A percentile compares a stretch with the other conserved stretches of the same genome.
phyloP scores from a whole-genome alignment of 768 basidiomycete species.

The Leccinum truebloodii region DNA sequence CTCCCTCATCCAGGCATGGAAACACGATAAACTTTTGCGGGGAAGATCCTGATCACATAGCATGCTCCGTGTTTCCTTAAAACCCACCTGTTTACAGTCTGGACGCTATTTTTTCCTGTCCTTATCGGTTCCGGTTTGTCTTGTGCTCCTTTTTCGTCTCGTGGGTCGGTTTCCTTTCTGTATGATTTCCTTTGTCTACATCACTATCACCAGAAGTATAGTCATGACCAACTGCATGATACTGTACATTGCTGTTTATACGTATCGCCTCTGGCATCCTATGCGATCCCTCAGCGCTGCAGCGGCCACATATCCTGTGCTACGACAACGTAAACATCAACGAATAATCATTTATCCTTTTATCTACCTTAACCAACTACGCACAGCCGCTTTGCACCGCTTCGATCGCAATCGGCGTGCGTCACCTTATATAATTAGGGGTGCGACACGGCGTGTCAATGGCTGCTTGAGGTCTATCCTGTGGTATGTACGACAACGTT shows the following conservation, averaged over 20 bases:
- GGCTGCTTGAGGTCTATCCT: too few relatives aligned
- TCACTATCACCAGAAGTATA: constrained; percentile 32
- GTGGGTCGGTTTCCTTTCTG: constrained; percentile 22
- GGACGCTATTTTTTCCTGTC: constrained; percentile 1
- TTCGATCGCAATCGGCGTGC: too few relatives aligned
- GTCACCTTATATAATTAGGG: too few relatives aligned
- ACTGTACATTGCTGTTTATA: constrained; percentile 37
- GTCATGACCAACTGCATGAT: constrained; percentile 30
- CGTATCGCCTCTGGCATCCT: constrained; percentile 11
- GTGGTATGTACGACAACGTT: too few relatives aligned
- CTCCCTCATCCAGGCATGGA: constrained; percentile 47
- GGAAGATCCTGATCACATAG: constrained; percentile 26
- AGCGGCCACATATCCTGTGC: too few relatives aligned
- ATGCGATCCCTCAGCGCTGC: constrained; percentile 9
- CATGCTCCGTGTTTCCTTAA: neutral
- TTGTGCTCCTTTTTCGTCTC: constrained; percentile 13
- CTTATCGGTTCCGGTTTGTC: constrained; percentile 3
- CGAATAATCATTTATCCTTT: too few relatives aligned
- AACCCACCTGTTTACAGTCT: neutral
- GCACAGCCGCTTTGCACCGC: too few relatives aligned
- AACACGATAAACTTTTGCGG: constrained; percentile 44
- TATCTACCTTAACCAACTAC: too few relatives aligned
- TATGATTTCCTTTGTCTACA: constrained; percentile 25
- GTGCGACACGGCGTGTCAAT: too few relatives aligned
- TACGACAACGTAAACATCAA: too few relatives aligned